Conservation (phyloP, 2,329 filamentous ascomycete genomes). For the Fusarium nygamai region DNA sequence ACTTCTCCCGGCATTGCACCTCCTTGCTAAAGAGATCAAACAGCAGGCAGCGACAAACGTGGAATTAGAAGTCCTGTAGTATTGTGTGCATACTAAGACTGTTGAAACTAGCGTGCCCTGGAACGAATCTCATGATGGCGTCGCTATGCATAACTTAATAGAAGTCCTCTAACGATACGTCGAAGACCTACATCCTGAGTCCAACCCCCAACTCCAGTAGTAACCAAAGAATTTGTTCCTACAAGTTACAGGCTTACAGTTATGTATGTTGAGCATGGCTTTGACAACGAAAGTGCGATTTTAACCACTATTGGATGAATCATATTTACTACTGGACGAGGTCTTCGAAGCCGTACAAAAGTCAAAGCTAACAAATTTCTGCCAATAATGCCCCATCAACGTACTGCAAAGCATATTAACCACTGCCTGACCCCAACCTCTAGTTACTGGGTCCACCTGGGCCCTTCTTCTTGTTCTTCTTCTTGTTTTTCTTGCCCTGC, state of each 20-base stretch:
- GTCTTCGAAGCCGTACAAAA: not conserved
- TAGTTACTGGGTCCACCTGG: constrained; percentile 26
- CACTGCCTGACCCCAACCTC: not conserved
- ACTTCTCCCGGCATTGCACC: not conserved
- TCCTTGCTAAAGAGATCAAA: not conserved
- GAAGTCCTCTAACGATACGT: not conserved
- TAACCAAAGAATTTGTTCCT: not conserved
- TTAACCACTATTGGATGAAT: not conserved
- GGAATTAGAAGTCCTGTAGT: not conserved
- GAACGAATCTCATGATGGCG: not conserved
- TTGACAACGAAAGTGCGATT: not conserved
- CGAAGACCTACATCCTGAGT: not conserved
- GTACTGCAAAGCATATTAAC: not conserved
- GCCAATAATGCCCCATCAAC: not conserved
- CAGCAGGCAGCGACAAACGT: not conserved
- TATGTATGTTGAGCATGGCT: not conserved
- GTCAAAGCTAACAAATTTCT: not conserved
- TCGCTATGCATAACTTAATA: not conserved
- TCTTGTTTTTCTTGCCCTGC: constrained; percentile 39
- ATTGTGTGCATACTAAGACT: not conserved
- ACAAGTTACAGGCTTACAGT: not conserved
- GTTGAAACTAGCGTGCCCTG: not conserved
- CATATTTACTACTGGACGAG: not conserved
- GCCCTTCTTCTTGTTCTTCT: constrained; percentile 44
- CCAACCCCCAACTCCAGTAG: not conserved